Base-by-base conservation (phyloP, 441 rosid genomes). In the Euphorbia celastroides region DNA sequence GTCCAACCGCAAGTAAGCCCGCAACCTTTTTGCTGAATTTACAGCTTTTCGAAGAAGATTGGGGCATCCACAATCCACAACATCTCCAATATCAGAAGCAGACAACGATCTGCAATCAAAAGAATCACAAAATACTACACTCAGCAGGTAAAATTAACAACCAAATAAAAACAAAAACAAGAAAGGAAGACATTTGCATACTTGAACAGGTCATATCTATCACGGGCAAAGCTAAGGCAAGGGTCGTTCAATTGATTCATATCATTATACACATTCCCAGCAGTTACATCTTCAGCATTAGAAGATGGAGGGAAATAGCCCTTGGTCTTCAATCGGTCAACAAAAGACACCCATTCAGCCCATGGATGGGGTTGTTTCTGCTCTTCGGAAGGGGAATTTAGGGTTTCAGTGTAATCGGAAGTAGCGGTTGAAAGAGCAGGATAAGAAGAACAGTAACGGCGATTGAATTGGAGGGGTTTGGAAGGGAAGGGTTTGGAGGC, bases 201-300 rank as follows among this genome's bases (percentile, higher is more conserved):
- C 98, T 79, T 85, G 71, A 94, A 81, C 57, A 89, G 41, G 71
- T 94, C 97, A 81, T 81, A 92, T 44, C 98, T 77, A 70, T 91
- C 98, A 14, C 97, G 97, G 38, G 96, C 97, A 64, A 94, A 94
- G 76, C 88, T 84, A 58, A 88, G 87, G 73, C 94, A 94, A 57
- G 96, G 86, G 36, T 85, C 89, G 72, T 86, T 94, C n/a, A 91
- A 69, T 31, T 79, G 72, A 71, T 77, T 81, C 78, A 87, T 69
- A 41, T 90, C 93, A 64, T 70, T 81, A 56, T 89, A 93, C 52
- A 84, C 38, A 26, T n/a, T 60, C 26, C 60, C 62, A 46, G 44
- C 28, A 23, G 48, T 28, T 19, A 42, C 54, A 34, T 58, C 70
- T 5, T 11, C 30, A 5, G 60, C 7, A 5, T 2, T 60, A 30